These are phyloP conservation scores for Arthrobotrys musiformis DNA, from an alignment of 2,329 filamentous ascomycete genomes.

Conservation along the genomic window DNA sequence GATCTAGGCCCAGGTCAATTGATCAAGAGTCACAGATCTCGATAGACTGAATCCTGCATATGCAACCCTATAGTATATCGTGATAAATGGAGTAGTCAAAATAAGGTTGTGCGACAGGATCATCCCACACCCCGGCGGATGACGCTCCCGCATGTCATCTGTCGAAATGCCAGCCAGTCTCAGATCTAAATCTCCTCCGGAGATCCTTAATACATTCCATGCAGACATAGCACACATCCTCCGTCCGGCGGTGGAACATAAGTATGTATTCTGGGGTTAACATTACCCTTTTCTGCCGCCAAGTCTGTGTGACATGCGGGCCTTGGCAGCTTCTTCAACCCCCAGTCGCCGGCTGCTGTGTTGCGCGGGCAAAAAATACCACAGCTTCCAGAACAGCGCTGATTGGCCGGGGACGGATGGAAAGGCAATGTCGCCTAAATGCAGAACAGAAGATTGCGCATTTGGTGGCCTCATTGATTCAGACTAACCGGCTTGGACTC, in stretches of 20 bases:
- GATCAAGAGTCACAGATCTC: too few species aligned
- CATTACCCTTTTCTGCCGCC: constrained; percentile 12
- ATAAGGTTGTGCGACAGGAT: constrained; percentile 4
- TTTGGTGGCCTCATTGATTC: constrained; percentile 6
- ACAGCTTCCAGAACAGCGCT: too few species aligned
- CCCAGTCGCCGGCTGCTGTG: not conserved
- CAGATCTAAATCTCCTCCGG: too few species aligned
- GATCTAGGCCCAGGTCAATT: too few species aligned
- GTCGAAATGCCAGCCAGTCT: not conserved
- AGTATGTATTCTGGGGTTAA: not conserved
- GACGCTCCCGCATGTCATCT: not conserved
- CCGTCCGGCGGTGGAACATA: not conserved
- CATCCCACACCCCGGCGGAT: not conserved
- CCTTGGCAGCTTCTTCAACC: not conserved
- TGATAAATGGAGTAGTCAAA: too few species aligned
- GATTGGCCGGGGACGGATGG: not conserved
- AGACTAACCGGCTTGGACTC: constrained; percentile 4
- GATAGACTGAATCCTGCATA: not conserved
- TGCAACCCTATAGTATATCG: too few species aligned
- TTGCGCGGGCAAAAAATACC: constrained; percentile 7
- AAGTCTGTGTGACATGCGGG: constrained; percentile 7
- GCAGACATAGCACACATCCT: too few species aligned
- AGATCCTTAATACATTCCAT: too few species aligned
- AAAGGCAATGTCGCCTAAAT: constrained; percentile 10
- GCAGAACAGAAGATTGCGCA: not conserved